Percentiles rank a stretch among this genome's conserved stretches.
Conservation (phyloP, 352 stramenopile genomes). For the Globisporangium apiculatum region DNA sequence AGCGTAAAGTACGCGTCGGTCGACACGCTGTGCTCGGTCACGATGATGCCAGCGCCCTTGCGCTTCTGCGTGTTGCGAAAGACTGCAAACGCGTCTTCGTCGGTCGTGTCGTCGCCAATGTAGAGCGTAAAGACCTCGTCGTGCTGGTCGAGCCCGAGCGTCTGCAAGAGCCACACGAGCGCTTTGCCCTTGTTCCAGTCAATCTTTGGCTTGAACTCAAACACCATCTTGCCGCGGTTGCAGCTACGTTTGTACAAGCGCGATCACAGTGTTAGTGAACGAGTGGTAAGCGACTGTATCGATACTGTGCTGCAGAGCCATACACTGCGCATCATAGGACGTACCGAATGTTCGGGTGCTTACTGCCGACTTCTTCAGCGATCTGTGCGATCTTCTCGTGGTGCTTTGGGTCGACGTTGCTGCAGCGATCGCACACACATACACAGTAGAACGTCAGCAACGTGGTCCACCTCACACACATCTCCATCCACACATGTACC, state of each 20-base stretch:
- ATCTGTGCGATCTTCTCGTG: constrained; percentile 38
- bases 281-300: background rate
- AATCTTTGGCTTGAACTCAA: constrained; percentile 88
- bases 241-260: constrained; percentile 21
- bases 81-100: constrained; percentile 82
- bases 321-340: background rate
- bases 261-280: background rate
- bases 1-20: constrained; percentile 74
- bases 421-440: constrained; percentile 10
- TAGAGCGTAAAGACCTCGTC: constrained; percentile 89
- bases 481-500: background rate
- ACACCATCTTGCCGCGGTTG: constrained; percentile 87
- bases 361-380: constrained; percentile 25
- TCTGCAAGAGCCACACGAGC: constrained; percentile 79
- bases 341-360: constrained; percentile 59
- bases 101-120: constrained; percentile 89
- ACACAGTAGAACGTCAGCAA: too few relatives aligned
- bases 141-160: constrained; percentile 56
- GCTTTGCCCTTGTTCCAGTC: constrained; percentile 91
- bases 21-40: constrained; percentile 63
- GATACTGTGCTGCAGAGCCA: background rate
- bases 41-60: constrained; percentile 78
- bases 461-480: background rate
- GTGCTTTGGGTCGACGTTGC: constrained; percentile 43
- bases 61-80: constrained; percentile 42